Base-by-base conservation (phyloP, 192 early-diverging fungal species). In the Coemansia sp. region DNA sequence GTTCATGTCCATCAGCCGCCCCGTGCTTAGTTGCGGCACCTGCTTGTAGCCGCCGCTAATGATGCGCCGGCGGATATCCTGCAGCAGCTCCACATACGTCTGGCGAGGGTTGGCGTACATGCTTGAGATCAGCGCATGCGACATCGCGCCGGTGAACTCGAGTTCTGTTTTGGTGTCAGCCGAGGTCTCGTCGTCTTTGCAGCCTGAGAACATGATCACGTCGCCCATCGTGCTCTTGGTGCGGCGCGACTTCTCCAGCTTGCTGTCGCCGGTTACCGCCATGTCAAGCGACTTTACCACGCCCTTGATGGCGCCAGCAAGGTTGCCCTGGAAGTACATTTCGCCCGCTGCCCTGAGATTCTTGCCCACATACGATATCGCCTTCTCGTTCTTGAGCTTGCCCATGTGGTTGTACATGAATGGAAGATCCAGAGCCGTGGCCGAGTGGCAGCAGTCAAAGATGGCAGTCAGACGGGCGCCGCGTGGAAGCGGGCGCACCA, bases 381-480 rank as follows among this genome's bases (percentile, higher is more conserved):
- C 66, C 60, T 77, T 68, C 18, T 79, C 73, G 60, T 82, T 70
- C 73, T 81, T 79, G 46, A 81, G 62, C 56, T 81, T 76, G 36
- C 90, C 89, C 41, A 77, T 38, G 16, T 86, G 88, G 30, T 84
- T 83, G 58, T 92, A 92, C 55, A 84, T 79, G 61, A 83, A 92
- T 2, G 90, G 89, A 40, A 92, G 69, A 66, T 92, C 90, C 31
- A 93, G 73, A 0, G 84, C 89, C 1, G 91, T 86, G 15, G 89
- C 91, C 32, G 87, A 89, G 58, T 93, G 88, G 62, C 91, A 93
- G 48, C 87, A 91, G 67, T 93, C 91, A 68, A 90, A 90, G 36
- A 93, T 83, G 0, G 83, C 88, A 1, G 91, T 93, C 58, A 93
- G 61, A 17, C 89, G 84, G 42, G 81, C 85, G 21, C 90, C 83